A percentile compares a stretch with the other conserved stretches of the same genome.
Evolutionary conservation across 805 yeast species (phyloP).

Genomic region (Nakazawaea ishiwadae): DNA sequence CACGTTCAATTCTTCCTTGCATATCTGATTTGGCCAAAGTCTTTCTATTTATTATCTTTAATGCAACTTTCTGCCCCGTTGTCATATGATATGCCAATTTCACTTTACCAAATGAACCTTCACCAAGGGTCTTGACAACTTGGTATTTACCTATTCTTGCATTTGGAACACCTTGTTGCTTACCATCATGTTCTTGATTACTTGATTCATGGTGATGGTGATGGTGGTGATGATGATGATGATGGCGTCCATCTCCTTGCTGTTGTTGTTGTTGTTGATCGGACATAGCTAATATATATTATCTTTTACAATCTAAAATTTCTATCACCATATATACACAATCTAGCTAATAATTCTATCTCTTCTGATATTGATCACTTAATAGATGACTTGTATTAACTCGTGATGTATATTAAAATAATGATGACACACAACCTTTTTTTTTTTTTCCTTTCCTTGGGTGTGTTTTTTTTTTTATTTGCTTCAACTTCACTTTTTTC

Average conservation of each 20-base stretch:
- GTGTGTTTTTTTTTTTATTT: too few relatives aligned
- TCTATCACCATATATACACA: too few relatives aligned
- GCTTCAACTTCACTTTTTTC: too few relatives aligned
- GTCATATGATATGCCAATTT: constrained; percentile 85
- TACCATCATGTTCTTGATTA: constrained; percentile 13
- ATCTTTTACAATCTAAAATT: too few relatives aligned
- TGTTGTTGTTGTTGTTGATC: not conserved
- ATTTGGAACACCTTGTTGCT: constrained; percentile 17
- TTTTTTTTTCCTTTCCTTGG: too few relatives aligned
- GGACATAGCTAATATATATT: too few relatives aligned
- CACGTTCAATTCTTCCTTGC: constrained; percentile 96
- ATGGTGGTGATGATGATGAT: constrained; percentile 19
- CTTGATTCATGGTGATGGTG: constrained; percentile 11
- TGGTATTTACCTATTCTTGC: constrained; percentile 84
- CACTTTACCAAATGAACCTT: constrained; percentile 96
- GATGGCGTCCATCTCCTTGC: constrained; percentile 12
- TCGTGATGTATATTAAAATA: too few relatives aligned
- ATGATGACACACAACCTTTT: too few relatives aligned
- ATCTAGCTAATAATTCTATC: too few relatives aligned
- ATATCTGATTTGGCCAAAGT: constrained; percentile 91
- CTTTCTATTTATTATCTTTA: constrained; percentile 87
- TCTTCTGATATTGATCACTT: too few relatives aligned
- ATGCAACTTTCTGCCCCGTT: constrained; percentile 89
- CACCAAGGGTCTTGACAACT: constrained; percentile 88
- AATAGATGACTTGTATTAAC: too few relatives aligned